phyloP scores from a whole-genome alignment of 768 basidiomycete genomes.

The Lanmaoa rubissima region DNA sequence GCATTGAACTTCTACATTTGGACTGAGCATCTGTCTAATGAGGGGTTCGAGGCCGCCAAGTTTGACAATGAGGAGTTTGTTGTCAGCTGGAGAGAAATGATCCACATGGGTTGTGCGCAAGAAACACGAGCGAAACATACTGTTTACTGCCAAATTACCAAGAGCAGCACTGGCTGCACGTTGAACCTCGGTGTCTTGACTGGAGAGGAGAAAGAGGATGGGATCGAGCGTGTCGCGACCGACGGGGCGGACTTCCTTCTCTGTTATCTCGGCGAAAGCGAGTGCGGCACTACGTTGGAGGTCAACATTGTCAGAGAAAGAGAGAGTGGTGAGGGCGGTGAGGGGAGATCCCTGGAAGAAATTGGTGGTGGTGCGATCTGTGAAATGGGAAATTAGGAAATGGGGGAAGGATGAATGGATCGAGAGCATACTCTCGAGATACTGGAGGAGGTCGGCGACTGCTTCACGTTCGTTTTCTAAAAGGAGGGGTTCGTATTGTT shows the following conservation, averaged over 20 bases:
- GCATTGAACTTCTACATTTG: slow-evolving; percentile 99
- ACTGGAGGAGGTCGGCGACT: slow-evolving; percentile 95
- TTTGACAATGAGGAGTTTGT: slow-evolving; percentile 98
- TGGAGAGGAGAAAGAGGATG: slow-evolving; percentile 93
- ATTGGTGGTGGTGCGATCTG: slow-evolving; percentile 94
- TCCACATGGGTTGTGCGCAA: slow-evolving; percentile 11
- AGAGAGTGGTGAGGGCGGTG: slow-evolving; percentile 90
- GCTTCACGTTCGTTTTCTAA: slow-evolving; percentile 96
- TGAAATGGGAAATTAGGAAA: background rate
- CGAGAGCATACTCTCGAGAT: slow-evolving; percentile 81
- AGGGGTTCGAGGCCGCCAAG: slow-evolving; percentile 96
- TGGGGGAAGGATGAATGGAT: slow-evolving; percentile 1
- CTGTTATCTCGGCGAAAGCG: slow-evolving; percentile 98
- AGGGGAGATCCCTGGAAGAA: slow-evolving; percentile 96
- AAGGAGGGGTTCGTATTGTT: slow-evolving; percentile 82
- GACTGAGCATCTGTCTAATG: slow-evolving; percentile 98
- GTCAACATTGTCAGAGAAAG: slow-evolving; percentile 99
- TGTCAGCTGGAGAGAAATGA: slow-evolving; percentile 66
- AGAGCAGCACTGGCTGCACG: slow-evolving; percentile 96
- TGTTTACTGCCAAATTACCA: slow-evolving; percentile 97
- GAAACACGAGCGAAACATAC: slow-evolving; percentile 50
- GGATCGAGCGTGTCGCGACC: slow-evolving; percentile 97
- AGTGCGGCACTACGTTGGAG: slow-evolving; percentile 96
- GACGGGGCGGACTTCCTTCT: slow-evolving; percentile 97
- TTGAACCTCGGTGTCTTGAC: slow-evolving; percentile 98